Conservation (phyloP, 2,329 filamentous ascomycete genomes). For the Paecilomyces niveus region DNA sequence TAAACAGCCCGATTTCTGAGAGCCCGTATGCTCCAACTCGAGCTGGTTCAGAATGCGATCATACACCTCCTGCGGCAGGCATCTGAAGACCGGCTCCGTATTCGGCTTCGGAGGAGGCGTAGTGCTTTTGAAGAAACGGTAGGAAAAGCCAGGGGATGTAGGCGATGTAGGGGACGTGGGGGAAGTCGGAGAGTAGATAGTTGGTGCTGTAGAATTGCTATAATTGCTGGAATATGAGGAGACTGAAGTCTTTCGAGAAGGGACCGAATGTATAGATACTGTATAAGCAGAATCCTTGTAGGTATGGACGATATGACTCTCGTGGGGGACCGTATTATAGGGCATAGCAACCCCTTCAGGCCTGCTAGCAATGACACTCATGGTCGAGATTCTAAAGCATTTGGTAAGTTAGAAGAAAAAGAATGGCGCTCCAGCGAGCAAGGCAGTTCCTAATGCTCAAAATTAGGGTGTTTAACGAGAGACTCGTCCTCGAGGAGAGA, state of each 20-base stretch:
- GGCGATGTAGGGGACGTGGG: slow-evolving; percentile 15
- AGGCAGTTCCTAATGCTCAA: background rate
- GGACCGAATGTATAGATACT: slow-evolving; percentile 21
- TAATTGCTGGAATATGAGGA: slow-evolving; percentile 33
- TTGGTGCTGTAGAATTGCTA: slow-evolving; percentile 29
- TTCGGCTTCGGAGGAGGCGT: slow-evolving; percentile 22
- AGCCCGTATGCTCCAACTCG: slow-evolving; percentile 36
- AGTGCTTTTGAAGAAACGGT: slow-evolving; percentile 31
- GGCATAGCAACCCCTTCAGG: slow-evolving; percentile 26
- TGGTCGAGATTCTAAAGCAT: slow-evolving; percentile 14
- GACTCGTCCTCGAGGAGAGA: slow-evolving; percentile 3
- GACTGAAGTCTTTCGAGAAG: slow-evolving; percentile 26
- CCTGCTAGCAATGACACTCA: slow-evolving; percentile 35
- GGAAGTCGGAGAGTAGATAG: slow-evolving; percentile 31
- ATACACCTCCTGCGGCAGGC: slow-evolving; percentile 48
- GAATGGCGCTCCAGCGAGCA: background rate
- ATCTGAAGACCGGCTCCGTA: slow-evolving; percentile 32
- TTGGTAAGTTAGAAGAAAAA: slow-evolving; percentile 3
- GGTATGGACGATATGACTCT: slow-evolving; percentile 14
- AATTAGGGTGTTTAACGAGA: slow-evolving; percentile 2
- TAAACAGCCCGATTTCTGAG: slow-evolving; percentile 38
- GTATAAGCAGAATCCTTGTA: slow-evolving; percentile 22
- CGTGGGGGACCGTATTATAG: slow-evolving; percentile 19
- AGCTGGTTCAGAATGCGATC: slow-evolving; percentile 48
- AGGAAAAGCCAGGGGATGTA: slow-evolving; percentile 13